phyloP scores from a whole-genome alignment of 2,329 filamentous ascomycete genomes.

The Diaporthe ampelina region DNA sequence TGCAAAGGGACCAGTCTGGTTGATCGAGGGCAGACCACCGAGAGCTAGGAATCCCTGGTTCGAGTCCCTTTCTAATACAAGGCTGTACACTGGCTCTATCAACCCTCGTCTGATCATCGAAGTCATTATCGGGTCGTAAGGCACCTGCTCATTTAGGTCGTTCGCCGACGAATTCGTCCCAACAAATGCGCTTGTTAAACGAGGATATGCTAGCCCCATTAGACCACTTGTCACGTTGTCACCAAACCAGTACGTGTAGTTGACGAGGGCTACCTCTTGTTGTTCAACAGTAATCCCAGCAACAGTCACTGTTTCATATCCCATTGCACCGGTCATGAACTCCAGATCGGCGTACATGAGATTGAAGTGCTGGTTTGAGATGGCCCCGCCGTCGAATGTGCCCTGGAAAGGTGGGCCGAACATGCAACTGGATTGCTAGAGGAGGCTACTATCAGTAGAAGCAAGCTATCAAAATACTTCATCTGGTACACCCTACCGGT shows the following conservation, averaged over 20 bases:
- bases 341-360: conserved; percentile 60
- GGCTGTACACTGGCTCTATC: conserved; percentile 60
- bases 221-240: conserved; percentile 62
- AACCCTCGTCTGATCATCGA: conserved; percentile 60
- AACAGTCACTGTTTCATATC: conserved; percentile 57
- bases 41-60: conserved; percentile 61
- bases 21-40: conserved; percentile 62
- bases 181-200: conserved; percentile 57
- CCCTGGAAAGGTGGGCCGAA: conserved; percentile 47
- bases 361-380: conserved; percentile 57
- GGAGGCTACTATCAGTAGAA: background rate
- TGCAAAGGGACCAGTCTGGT: conserved; percentile 46
- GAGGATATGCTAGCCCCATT: conserved; percentile 64
- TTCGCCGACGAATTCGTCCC: conserved; percentile 40
- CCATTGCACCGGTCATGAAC: conserved; percentile 55
- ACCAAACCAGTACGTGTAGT: conserved; percentile 57
- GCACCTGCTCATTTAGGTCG: conserved; percentile 44
- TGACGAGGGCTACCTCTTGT: conserved; percentile 62
- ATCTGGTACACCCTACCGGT: conserved; percentile 3
- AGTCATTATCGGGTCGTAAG: conserved; percentile 65
- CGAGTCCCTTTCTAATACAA: conserved; percentile 58
- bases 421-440: conserved; percentile 42
- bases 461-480: background rate
- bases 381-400: conserved; percentile 50
- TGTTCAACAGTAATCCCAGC: conserved; percentile 59